Conservation (phyloP, 2,329 filamentous ascomycete species). For the Cytospora piceicola region DNA sequence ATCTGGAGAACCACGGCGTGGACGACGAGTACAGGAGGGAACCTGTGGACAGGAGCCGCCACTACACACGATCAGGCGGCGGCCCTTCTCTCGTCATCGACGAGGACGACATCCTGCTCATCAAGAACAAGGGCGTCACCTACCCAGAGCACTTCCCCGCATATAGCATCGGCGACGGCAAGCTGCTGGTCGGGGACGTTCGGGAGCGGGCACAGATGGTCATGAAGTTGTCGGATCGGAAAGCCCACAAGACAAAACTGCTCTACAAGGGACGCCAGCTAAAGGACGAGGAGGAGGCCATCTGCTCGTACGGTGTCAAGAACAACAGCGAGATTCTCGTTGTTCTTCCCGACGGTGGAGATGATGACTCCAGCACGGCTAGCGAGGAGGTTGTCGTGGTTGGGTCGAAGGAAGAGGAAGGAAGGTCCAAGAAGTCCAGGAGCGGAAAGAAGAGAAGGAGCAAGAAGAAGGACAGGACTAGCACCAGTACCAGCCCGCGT, state of each 20-base stretch:
- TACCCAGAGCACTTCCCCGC: conserved; percentile 75
- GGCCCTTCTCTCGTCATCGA: conserved; percentile 38
- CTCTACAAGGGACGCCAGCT: conserved; percentile 75
- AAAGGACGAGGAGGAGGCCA: conserved; percentile 63
- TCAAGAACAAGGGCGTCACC: conserved; percentile 68
- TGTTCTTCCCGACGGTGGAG: conserved; percentile 56
- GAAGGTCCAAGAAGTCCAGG: conserved; percentile 45
- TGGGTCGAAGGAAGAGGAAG: conserved; percentile 52
- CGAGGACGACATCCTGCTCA: conserved; percentile 72
- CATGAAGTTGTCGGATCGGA: conserved; percentile 62
- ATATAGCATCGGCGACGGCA: conserved; percentile 75
- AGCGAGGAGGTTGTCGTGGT: conserved; percentile 50
- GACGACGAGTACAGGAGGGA: conserved; percentile 39
- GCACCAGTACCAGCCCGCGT: conserved; percentile 47
- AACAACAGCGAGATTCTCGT: conserved; percentile 65
- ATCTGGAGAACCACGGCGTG: conserved; percentile 56
- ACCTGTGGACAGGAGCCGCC: conserved; percentile 20
- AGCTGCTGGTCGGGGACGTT: conserved; percentile 68
- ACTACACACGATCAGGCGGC: conserved; percentile 29
- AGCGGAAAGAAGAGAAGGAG: conserved; percentile 42
- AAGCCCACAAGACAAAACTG: conserved; percentile 62
- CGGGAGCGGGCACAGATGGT: conserved; percentile 69
- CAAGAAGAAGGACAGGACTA: conserved; percentile 51
- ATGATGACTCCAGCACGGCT: conserved; percentile 43
- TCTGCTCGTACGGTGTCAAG: conserved; percentile 64